These are phyloP conservation scores for Colletotrichum truncatum DNA, from an alignment of 2,329 filamentous ascomycete species.

Conservation along the genomic window DNA sequence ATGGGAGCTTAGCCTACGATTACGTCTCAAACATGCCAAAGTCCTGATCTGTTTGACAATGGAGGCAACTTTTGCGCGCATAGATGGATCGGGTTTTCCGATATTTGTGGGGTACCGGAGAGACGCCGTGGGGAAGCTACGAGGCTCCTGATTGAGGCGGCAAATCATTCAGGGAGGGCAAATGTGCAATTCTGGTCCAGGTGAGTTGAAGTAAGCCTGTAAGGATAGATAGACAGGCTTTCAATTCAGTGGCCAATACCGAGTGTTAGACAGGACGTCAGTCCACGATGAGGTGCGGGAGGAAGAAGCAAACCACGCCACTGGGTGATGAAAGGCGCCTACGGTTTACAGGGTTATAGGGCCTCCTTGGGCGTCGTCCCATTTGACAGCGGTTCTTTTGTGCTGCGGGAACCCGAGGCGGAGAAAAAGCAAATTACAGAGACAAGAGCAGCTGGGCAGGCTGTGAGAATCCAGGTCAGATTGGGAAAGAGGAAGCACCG, in stretches of 20 bases:
- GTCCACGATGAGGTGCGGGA: neutral
- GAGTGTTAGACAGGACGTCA: too few species aligned
- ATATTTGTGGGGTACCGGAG: neutral
- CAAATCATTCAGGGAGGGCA: neutral
- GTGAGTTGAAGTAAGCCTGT: neutral
- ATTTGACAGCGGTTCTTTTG: neutral
- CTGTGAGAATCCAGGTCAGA: slow-evolving; percentile 15
- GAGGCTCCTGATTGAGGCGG: slow-evolving; percentile 20
- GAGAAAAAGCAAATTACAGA: slow-evolving; percentile 5
- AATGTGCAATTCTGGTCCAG: neutral
- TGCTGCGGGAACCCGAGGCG: neutral
- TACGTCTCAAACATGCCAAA: neutral
- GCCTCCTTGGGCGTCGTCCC: neutral
- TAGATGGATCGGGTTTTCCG: neutral
- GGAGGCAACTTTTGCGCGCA: neutral
- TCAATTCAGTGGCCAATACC: too few species aligned
- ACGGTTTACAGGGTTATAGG: neutral
- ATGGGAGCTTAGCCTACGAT: neutral
- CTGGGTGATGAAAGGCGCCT: slow-evolving; percentile 1
- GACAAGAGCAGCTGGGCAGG: neutral
- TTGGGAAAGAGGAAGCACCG: slow-evolving; percentile 22
- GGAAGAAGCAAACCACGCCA: neutral
- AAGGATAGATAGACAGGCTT: neutral
- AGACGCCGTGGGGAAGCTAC: neutral
- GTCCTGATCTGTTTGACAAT: neutral